Evolutionary conservation across 768 basidiomycete species (phyloP).

Genomic region (Boletellus ananas): DNA sequence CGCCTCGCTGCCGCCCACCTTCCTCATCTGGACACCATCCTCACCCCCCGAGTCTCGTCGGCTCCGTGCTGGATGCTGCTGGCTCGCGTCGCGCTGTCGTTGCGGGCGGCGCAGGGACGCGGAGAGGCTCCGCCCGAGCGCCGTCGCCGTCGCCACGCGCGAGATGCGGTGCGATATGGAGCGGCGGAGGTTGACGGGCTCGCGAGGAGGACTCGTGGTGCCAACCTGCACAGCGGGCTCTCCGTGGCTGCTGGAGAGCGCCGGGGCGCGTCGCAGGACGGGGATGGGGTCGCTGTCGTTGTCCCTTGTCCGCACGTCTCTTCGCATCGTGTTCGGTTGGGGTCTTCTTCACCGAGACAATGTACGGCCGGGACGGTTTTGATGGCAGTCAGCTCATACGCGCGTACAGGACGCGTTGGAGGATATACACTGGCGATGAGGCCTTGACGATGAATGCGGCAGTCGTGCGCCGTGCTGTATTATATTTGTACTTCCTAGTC

Average conservation of each 20-base stretch:
- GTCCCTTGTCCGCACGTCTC: background rate
- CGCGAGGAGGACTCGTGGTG: background rate
- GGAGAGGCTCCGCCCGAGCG: conserved; percentile 30
- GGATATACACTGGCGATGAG: background rate
- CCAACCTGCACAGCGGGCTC: conserved; percentile 11
- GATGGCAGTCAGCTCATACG: no score
- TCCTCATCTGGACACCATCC: conserved; percentile 23
- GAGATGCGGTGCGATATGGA: conserved; percentile 38
- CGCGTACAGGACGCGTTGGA: no score
- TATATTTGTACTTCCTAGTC: conserved; percentile 1
- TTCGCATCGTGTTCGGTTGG: conserved; percentile 9
- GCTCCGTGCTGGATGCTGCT: background rate
- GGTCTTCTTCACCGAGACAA: background rate
- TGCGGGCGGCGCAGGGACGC: conserved; percentile 16
- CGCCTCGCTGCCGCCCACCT: conserved; percentile 3
- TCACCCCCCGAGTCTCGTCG: no score
- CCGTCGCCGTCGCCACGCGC: conserved; percentile 25
- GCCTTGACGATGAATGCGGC: background rate
- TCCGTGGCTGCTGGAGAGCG: conserved; percentile 32
- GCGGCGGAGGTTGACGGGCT: conserved; percentile 20
- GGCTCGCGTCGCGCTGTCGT: background rate
- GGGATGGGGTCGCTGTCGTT: conserved; percentile 13
- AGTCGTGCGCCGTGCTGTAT: background rate
- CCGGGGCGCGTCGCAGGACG: conserved; percentile 37
- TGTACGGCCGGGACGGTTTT: background rate